Evolutionary conservation across 208 protist species (phyloP).

Genomic region (Angomonas ambiguus): DNA sequence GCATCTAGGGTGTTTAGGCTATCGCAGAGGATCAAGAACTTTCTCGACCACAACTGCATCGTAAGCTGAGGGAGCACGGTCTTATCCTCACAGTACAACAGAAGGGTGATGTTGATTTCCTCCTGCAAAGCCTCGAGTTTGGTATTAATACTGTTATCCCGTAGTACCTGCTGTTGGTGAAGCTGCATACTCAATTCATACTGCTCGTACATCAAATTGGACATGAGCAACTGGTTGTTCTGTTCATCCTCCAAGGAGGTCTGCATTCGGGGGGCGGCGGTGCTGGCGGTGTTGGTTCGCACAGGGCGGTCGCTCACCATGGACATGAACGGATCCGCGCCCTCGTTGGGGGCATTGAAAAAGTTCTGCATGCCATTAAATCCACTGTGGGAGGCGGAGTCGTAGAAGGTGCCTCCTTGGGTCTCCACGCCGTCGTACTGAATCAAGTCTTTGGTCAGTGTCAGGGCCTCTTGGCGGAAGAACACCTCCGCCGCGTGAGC

Average conservation of each 20-base stretch:
- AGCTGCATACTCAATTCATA: slow-evolving; percentile 32
- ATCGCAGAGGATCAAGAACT: slow-evolving; percentile 47
- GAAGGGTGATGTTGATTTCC: slow-evolving; percentile 45
- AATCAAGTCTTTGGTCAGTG: slow-evolving; percentile 24
- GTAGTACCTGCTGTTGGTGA: slow-evolving; percentile 24
- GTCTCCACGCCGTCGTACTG: slow-evolving; percentile 21
- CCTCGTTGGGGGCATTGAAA: not conserved
- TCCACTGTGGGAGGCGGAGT: not conserved
- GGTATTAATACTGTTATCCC: slow-evolving; percentile 1
- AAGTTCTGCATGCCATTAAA: not conserved
- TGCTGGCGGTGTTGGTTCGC: not conserved
- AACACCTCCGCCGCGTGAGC: slow-evolving; percentile 39
- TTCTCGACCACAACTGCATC: slow-evolving; percentile 42
- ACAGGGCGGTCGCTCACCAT: not conserved
- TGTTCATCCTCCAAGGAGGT: slow-evolving; percentile 18
- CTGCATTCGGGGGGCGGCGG: not conserved
- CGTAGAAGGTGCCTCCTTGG: not conserved
- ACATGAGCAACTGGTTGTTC: slow-evolving; percentile 33
- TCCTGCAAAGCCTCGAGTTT: slow-evolving; percentile 5
- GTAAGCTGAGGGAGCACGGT: slow-evolving; percentile 26
- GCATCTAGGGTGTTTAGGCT: slow-evolving; percentile 30
- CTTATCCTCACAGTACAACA: slow-evolving; percentile 42
- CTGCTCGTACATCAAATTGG: slow-evolving; percentile 27
- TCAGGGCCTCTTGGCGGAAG: slow-evolving; percentile 39
- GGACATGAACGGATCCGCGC: not conserved